These are phyloP conservation scores for Microsporum canis DNA, from an alignment of 2,329 filamentous ascomycete species.

Conservation along the genomic window DNA sequence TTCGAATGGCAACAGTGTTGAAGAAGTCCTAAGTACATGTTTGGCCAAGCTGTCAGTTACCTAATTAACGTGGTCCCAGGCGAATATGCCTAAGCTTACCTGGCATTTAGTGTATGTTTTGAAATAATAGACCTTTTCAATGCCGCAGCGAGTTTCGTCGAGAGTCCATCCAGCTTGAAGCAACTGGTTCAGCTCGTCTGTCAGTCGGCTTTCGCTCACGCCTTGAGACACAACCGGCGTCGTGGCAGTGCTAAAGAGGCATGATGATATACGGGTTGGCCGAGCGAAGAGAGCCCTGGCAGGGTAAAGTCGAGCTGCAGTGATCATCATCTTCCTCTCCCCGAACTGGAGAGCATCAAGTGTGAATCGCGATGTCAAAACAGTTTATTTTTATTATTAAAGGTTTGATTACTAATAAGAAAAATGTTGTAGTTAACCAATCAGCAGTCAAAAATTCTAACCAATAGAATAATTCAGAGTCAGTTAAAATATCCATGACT, in stretches of 20 bases:
- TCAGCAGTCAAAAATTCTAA: too few relatives aligned
- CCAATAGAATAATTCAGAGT: too few relatives aligned
- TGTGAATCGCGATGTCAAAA: too few relatives aligned
- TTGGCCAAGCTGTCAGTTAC: neutral
- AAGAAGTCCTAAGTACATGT: conserved; percentile 2
- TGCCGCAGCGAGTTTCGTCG: neutral
- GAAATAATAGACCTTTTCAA: conserved; percentile 8
- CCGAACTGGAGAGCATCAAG: neutral
- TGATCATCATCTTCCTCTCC: neutral
- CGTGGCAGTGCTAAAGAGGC: neutral
- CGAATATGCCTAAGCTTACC: neutral
- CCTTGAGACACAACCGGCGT: neutral
- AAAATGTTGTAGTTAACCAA: too few relatives aligned
- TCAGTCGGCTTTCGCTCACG: neutral
- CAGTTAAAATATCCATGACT: too few relatives aligned
- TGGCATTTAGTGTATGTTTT: conserved; percentile 9
- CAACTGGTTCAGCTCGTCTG: neutral
- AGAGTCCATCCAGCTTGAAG: neutral
- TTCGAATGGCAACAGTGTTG: conserved; percentile 3
- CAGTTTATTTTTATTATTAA: too few relatives aligned
- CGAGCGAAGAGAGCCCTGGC: neutral
- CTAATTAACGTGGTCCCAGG: neutral
- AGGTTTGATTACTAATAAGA: too few relatives aligned
- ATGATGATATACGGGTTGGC: neutral
- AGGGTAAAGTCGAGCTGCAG: neutral